Evolutionary conservation across 257 asterid genomes (phyloP), one percentile per base, ranked within the genome.

Genomic region (Gentiana dahurica): DNA sequence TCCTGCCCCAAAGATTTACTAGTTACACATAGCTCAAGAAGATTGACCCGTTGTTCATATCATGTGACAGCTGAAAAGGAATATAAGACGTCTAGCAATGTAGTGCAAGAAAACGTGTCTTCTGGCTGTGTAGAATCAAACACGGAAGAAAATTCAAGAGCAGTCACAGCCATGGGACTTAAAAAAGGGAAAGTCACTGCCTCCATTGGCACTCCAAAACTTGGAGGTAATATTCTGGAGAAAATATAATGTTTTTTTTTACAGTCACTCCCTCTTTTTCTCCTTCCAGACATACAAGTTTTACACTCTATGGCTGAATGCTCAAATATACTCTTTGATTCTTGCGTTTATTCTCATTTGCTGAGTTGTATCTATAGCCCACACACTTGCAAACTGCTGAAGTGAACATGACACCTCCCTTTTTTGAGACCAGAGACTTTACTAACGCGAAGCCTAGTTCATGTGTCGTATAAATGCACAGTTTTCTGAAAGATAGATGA

Each of bases 11-110:
- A 6, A 8, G 61, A 54, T 12, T 13, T 8, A 2, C 49, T 35
- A 39, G 53, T 24, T 46, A 15, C 43, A 41, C 57, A 51, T 33
- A 49, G 33, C 38, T 52, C 75, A 2, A 73, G 39, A 73, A 75
- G 77, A 65, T 41, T 64, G 37, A 75, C 84, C 7, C 76, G 78
- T 39, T 70, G 81, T 15, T 49, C 61, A 13, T 63, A 74, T 36
- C 50, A 49, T 36, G 62, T 51, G 47, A 65, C 55, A 51, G 50
- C 71, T 9, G 67, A 66, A 56, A 66, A 55, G 54, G 59, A 56
- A 36, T 57, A 24, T 55, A 66, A 48, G 43, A 57, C 64, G 53
- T 65, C 64, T 34, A 4, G 55, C 67, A 47, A 5, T 62, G 69
- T 55, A 65, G 57, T 13, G 32, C 63, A 68, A 39, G 70, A 63